A percentile compares a stretch with the other conserved stretches of the same genome.
Conservation (phyloP, 2,329 filamentous ascomycete species). For the Penicillium hesseltinei region DNA sequence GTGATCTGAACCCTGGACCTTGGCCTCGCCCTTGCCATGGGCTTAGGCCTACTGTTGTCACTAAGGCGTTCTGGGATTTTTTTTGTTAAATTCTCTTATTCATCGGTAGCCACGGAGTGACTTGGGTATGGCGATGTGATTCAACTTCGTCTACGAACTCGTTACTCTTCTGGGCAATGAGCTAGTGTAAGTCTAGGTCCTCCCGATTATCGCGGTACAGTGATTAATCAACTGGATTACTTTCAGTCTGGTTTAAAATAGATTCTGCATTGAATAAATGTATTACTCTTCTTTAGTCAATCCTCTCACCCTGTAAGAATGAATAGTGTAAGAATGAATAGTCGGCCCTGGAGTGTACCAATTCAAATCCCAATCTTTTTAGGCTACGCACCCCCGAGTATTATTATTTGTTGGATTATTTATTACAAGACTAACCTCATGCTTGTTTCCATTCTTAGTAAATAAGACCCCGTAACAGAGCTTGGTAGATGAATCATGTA, state of each 20-base stretch:
- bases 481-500: neutral
- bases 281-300: neutral
- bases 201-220: neutral
- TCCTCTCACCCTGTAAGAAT: neutral
- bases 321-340: neutral
- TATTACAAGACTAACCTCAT: neutral
- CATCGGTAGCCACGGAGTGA: slow-evolving; percentile 18
- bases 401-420: neutral
- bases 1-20: slow-evolving; percentile 10
- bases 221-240: neutral
- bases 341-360: neutral
- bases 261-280: neutral
- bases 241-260: neutral
- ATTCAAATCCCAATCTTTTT: neutral
- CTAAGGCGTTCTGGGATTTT: neutral
- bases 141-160: neutral
- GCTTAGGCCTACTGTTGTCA: neutral
- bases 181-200: neutral
- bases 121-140: neutral
- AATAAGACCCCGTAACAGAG: neutral
- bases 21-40: neutral
- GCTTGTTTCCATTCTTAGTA: neutral
- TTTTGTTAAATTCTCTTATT: slow-evolving; percentile 8
- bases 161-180: neutral
- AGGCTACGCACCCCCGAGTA: neutral